Base-by-base conservation (phyloP, 2,329 filamentous ascomycete genomes). In the Cladosporium sp. region DNA sequence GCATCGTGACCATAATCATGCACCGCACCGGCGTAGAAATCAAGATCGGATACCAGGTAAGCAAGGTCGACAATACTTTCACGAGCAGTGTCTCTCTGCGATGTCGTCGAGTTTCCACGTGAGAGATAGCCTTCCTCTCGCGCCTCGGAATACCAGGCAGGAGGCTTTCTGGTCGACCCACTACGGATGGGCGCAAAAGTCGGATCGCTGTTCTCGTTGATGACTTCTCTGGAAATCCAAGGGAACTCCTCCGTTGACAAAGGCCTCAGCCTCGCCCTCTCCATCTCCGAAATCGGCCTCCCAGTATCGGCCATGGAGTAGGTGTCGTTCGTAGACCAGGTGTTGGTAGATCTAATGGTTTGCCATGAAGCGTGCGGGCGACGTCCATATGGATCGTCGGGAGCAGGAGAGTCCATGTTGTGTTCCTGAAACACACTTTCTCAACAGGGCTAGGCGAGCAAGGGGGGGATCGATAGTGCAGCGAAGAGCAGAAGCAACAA, bases 21-120 rank as follows among this genome's bases (percentile, higher is more conserved):
- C 7, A 66, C 62, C n/a, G 63, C 63, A 51, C 63, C 63, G 15
- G 63, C 63, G 51, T 66, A 66, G 55, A 64, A 66, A 49, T 66
- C 63, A 15, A 66, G 58, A 54, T 66, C 63, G 3, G 60, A 65
- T 2, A 66, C 63, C 38, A 66, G 62, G 46, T 65, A 54, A 52
- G 65, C 62, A 32, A 66, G 52, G 50, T 66, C 63, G 33, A 66
- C 62, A 25, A 65, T 65, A 45, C 58, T 62, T 39, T 66, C 63
- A 38, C 63, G 50, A 11, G 62, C 58, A 22, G 55, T 59, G 43
- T 55, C 61, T 22, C 57, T 52, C 12, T 57, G 54, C 8, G 61
- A 61, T 27, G 60, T 56, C 12, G 50, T 49, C 13, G 61, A 62
- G 27, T 49, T 52, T 13, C 46, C 45, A 30, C 55, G 53, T 38